A percentile compares a stretch with the other conserved stretches of the same genome.
phyloP scores from a whole-genome alignment of 2,329 filamentous ascomycete species.

The Didymella exigua region DNA sequence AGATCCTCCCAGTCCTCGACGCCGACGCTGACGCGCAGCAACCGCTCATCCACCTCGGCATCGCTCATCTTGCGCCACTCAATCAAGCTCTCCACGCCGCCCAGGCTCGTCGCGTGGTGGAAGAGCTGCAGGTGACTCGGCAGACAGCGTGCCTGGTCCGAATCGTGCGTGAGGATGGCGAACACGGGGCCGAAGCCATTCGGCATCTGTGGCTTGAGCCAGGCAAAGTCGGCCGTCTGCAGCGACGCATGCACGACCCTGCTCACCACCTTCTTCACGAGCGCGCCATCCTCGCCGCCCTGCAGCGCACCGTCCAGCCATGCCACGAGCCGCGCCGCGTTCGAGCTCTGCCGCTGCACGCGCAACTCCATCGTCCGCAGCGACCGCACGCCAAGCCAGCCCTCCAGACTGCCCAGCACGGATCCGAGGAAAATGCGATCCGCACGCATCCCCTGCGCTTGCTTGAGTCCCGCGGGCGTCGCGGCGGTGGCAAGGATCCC shows the following conservation, averaged over 20 bases:
- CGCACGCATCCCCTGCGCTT: conserved; percentile 58
- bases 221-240: conserved; percentile 67
- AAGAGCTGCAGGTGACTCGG: conserved; percentile 83
- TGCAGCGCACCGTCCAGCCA: conserved; percentile 68
- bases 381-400: conserved; percentile 88
- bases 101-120: conserved; percentile 92
- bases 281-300: conserved; percentile 41
- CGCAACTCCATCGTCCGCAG: conserved; percentile 84
- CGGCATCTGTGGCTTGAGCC: conserved; percentile 89
- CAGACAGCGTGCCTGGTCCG: conserved; percentile 67
- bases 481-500: conserved; percentile 74
- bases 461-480: conserved; percentile 28
- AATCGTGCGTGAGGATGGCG: conserved; percentile 68
- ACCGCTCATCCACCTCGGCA: conserved; percentile 67
- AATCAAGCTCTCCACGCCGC: conserved; percentile 92
- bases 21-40: conserved; percentile 84
- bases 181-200: conserved; percentile 90
- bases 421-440: conserved; percentile 81
- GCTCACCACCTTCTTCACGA: conserved; percentile 62
- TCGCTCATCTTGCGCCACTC: conserved; percentile 97
- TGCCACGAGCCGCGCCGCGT: conserved; percentile 69
- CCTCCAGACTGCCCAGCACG: conserved; percentile 88
- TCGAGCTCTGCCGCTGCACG: conserved; percentile 76
- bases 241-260: conserved; percentile 78
- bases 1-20: conserved; percentile 88